A percentile compares a stretch with the other conserved stretches of the same genome.
These are phyloP conservation scores for Trypanosoma platydactyli DNA, from an alignment of 208 protist genomes.

Conservation along the genomic window DNA sequence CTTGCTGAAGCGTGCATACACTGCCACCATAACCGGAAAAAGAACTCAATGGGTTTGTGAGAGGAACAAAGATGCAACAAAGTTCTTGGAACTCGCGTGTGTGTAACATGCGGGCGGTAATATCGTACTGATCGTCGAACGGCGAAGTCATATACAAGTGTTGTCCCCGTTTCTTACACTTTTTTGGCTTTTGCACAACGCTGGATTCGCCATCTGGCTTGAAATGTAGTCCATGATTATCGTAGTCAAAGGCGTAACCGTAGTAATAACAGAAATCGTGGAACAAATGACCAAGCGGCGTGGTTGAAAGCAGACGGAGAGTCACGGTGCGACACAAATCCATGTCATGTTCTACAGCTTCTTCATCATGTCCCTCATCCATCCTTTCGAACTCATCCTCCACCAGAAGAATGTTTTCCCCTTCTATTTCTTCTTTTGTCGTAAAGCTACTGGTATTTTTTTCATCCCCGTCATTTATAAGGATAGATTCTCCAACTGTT, in stretches of 20 bases:
- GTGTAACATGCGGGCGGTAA: constrained; percentile 78
- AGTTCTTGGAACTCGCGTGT: constrained; percentile 81
- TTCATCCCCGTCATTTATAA: neutral
- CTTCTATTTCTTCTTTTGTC: constrained; percentile 5
- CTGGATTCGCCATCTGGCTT: constrained; percentile 46
- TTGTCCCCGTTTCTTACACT: constrained; percentile 73
- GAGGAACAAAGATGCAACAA: constrained; percentile 68
- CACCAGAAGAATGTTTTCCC: no score
- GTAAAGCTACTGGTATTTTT: neutral
- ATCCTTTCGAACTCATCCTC: constrained; percentile 2
- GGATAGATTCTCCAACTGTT: neutral
- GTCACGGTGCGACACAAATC: constrained; percentile 24
- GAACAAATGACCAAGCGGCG: constrained; percentile 57
- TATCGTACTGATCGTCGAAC: constrained; percentile 82
- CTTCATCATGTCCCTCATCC: constrained; percentile 15
- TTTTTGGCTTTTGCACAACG: constrained; percentile 67
- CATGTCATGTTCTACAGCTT: constrained; percentile 7
- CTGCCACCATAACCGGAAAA: constrained; percentile 25
- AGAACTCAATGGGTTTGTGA: constrained; percentile 31
- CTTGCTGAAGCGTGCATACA: constrained; percentile 55
- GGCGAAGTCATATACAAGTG: constrained; percentile 84
- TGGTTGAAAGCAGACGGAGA: constrained; percentile 39
- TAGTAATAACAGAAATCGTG: constrained; percentile 88
- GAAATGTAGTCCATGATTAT: constrained; percentile 70
- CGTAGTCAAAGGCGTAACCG: constrained; percentile 82